Evolutionary conservation across 257 asterid species (phyloP).

Genomic region (Rehmannia glutinosa): DNA sequence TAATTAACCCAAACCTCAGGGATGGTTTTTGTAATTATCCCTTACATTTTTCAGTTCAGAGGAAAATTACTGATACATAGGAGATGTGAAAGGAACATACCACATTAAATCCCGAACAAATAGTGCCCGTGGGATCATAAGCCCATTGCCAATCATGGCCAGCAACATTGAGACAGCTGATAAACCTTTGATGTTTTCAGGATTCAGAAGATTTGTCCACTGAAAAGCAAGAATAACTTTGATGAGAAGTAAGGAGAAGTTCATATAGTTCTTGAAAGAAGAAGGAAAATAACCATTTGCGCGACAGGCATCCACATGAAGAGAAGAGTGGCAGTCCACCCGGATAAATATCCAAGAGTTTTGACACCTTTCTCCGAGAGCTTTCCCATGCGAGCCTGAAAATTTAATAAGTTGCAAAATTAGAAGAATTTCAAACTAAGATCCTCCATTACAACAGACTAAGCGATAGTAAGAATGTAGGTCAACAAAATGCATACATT

Average conservation of each 20-base stretch:
- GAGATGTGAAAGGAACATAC: too few species aligned
- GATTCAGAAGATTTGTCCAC: slow-evolving; percentile 75
- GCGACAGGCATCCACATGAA: slow-evolving; percentile 93
- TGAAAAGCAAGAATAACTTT: slow-evolving; percentile 21
- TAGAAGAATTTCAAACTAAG: neutral
- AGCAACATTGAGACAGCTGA: slow-evolving; percentile 77
- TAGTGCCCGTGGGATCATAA: slow-evolving; percentile 74
- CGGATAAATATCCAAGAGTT: slow-evolving; percentile 53
- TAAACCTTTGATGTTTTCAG: slow-evolving; percentile 68
- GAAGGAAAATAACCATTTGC: slow-evolving; percentile 44
- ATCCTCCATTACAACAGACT: neutral
- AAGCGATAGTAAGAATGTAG: too few species aligned
- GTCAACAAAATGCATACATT: too few species aligned
- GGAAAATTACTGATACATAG: too few species aligned
- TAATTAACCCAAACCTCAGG: too few species aligned
- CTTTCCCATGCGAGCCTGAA: slow-evolving; percentile 65
- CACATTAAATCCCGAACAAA: slow-evolving; percentile 77
- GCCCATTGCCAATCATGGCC: slow-evolving; percentile 83
- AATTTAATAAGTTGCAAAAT: neutral
- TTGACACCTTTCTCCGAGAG: slow-evolving; percentile 50
- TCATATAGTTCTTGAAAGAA: neutral
- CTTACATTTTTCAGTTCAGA: too few species aligned
- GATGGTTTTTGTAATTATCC: too few species aligned
- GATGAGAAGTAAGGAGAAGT: slow-evolving; percentile 1
- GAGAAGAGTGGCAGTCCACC: slow-evolving; percentile 87